These are phyloP conservation scores for Solanum chilense DNA, from an alignment of 257 asterid genomes.

Conservation along the genomic window DNA sequence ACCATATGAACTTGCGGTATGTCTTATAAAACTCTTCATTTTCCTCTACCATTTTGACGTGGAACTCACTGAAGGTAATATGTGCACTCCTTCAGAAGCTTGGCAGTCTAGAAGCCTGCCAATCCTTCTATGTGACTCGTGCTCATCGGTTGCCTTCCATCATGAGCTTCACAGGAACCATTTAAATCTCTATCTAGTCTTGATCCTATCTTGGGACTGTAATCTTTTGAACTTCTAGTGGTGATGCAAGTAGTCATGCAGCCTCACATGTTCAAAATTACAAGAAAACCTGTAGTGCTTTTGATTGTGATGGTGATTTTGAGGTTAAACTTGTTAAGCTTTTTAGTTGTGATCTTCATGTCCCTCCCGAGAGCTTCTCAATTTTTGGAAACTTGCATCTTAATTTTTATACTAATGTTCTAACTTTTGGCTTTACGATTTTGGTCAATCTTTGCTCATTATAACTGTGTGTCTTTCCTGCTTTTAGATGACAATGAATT, in stretches of 20 bases:
- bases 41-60: not conserved
- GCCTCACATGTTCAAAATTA: not conserved
- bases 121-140: not conserved
- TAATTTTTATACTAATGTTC: not conserved
- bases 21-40: not conserved
- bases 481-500: conserved; percentile 54
- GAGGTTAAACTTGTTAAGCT: not conserved
- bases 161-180: not conserved
- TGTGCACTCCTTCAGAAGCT: not conserved
- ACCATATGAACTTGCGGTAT: not conserved
- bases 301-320: not conserved
- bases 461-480: not conserved
- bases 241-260: not conserved
- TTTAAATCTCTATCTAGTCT: not conserved
- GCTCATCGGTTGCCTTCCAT: not conserved
- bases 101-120: not conserved
- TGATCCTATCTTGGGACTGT: not conserved
- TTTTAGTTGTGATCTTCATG: not conserved
- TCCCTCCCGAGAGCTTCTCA: not conserved
- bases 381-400: not conserved
- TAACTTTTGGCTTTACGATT: not conserved
- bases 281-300: not conserved
- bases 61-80: not conserved
- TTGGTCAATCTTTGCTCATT: not conserved
- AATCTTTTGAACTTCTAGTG: not conserved